Evolutionary conservation across 139 green algal genomes (phyloP), one percentile per base, ranked within the genome.

Genomic region (Marvania coccoides): DNA sequence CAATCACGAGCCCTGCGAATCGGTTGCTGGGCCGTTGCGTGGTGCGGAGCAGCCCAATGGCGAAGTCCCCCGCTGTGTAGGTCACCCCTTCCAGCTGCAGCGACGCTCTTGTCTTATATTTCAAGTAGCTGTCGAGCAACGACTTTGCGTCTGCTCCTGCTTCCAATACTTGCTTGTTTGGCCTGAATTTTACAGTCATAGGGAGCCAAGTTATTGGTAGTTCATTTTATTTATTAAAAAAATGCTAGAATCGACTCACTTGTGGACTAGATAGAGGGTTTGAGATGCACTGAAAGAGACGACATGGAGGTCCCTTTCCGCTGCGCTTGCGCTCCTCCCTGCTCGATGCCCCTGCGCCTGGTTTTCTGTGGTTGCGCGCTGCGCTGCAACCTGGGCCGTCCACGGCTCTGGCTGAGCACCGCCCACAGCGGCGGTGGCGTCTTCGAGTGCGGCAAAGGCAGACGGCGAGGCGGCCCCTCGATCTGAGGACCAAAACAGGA

Each of bases 401-500:
- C 67, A 74, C 6, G 55, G 67, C 1, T 15, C 14, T 3, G 58
- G 6, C 2, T 5, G 2, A 0, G 38, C 30, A 6, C 13, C 23
- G 8, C 46, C 55, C 13, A 68, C 23, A 53, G 47, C 64, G 0
- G 58, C 10, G 23, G 65, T 37, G 5, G 58, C 67, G 23, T 66
- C 46, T 19, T 47, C 24, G 4, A 74, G 57, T 1, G 33, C 42
- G 5, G 64, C 67, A 24, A 61, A 68, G 3, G 67, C 57, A 7
- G 64, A 30, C 5, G 40, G 28, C 13, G 57, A 47, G 3, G n/a
- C 67, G 5, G 57, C 67, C 1, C 67, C 67, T 0, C 58, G 37
- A 1, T 31, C 67, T 1, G 51, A 54, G 0, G 45, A 34, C 58
- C 57, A 67, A 40, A 61, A 74, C 4, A 68, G 30, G 6, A 74